These are phyloP conservation scores for Solanum virginianum DNA, from an alignment of 257 asterid species.

Conservation along the genomic window DNA sequence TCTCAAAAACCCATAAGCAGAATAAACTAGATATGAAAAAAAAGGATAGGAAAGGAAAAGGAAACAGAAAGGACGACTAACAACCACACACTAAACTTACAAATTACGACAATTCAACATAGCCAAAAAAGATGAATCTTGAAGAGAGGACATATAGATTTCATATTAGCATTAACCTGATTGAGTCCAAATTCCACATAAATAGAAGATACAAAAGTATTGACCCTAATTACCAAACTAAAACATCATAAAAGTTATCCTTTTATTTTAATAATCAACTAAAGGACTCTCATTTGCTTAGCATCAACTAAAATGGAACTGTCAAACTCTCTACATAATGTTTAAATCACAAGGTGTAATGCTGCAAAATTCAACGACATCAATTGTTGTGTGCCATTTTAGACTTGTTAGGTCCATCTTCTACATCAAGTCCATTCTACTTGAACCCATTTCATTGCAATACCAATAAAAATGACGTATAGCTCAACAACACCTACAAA, in stretches of 20 bases:
- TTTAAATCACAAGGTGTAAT: not conserved
- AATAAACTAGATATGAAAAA: too few species aligned
- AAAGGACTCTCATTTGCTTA: not conserved
- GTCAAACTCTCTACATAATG: not conserved
- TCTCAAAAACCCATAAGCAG: too few species aligned
- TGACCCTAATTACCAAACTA: not conserved
- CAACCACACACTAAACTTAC: not conserved
- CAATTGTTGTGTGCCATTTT: not conserved
- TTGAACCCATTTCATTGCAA: not conserved
- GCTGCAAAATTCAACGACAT: not conserved
- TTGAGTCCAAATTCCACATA: not conserved
- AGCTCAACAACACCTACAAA: too few species aligned
- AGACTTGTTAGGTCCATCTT: not conserved
- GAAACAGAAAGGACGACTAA: too few species aligned
- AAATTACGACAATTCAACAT: not conserved
- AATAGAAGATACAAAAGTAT: not conserved
- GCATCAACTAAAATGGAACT: not conserved
- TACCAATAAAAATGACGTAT: too few species aligned
- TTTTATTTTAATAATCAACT: not conserved
- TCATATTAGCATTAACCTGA: not conserved
- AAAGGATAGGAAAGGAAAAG: too few species aligned
- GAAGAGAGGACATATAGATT: not conserved
- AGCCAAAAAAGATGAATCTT: not conserved
- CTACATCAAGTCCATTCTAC: not conserved
- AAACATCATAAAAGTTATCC: not conserved